Conservation (phyloP, 208 protist species). For the Pavlovales sp. region DNA sequence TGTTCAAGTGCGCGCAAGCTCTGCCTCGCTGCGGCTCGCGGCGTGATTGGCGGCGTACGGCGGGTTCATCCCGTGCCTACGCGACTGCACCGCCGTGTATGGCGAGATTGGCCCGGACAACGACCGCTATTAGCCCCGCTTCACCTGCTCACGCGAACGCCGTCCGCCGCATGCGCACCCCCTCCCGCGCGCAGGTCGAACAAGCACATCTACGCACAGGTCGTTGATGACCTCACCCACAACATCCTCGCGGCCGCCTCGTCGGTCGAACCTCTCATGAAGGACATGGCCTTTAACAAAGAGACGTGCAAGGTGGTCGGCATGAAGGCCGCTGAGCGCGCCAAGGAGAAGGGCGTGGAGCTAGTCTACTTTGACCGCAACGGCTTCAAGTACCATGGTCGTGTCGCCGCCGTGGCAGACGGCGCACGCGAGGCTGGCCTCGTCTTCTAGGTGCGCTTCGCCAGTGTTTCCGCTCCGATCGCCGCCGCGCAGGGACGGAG, state of each 20-base stretch:
- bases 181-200: constrained; percentile 31
- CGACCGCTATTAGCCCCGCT: too few relatives aligned
- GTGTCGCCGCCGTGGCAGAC: constrained; percentile 28
- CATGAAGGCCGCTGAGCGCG: constrained; percentile 9
- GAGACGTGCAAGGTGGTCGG: constrained; percentile 14
- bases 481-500: too few relatives aligned
- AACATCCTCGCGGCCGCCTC: constrained; percentile 15
- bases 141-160: too few relatives aligned
- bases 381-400: constrained; percentile 41
- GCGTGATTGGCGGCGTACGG: too few relatives aligned
- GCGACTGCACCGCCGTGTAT: too few relatives aligned
- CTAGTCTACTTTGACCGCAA: constrained; percentile 42
- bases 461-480: too few relatives aligned
- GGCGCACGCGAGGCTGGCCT: constrained; percentile 36
- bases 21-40: too few relatives aligned
- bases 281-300: background rate
- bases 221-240: constrained; percentile 14
- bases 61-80: too few relatives aligned
- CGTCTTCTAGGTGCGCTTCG: too few relatives aligned
- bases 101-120: too few relatives aligned
- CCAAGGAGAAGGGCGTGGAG: constrained; percentile 39
- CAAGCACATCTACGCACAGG: constrained; percentile 46
- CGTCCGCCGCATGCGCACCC: too few relatives aligned
- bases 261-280: background rate
- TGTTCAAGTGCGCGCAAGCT: background rate